phyloP scores from a whole-genome alignment of 1,284 basidiomycete species.

The Trametes sp. region DNA sequence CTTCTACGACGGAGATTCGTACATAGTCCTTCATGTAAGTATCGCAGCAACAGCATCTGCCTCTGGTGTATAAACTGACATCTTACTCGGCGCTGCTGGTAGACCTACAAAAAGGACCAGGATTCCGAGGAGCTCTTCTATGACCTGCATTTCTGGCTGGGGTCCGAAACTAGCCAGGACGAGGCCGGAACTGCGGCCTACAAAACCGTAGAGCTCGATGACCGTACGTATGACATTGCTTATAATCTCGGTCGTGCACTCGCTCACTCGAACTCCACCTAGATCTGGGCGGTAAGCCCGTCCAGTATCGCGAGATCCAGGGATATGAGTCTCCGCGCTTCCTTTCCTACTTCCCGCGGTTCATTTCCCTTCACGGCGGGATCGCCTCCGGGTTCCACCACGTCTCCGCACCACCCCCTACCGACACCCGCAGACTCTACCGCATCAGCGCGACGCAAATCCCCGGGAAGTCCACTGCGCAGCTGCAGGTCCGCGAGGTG shows the following conservation, averaged over 20 bases:
- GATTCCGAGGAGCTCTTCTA: constrained; percentile 57
- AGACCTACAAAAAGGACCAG: constrained; percentile 59
- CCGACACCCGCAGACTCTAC: constrained; percentile 55
- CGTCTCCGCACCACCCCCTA: constrained; percentile 54
- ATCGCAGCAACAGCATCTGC: background rate
- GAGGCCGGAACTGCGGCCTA: constrained; percentile 73
- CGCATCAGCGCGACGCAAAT: constrained; percentile 45
- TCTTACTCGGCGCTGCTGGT: background rate
- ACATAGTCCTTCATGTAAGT: constrained; percentile 65
- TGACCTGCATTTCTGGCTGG: constrained; percentile 74
- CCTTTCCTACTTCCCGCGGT: constrained; percentile 64
- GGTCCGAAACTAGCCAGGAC: constrained; percentile 64
- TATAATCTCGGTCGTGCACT: background rate
- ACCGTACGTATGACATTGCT: constrained; percentile 52
- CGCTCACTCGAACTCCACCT: background rate
- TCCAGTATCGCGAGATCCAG: constrained; percentile 70
- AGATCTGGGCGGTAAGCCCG: constrained; percentile 61
- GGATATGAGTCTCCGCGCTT: constrained; percentile 63
- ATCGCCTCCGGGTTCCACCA: constrained; percentile 68
- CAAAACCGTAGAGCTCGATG: constrained; percentile 74
- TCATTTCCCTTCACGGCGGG: constrained; percentile 63
- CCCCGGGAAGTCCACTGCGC: constrained; percentile 31
- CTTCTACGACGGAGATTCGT: constrained; percentile 72
- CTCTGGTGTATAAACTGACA: too few relatives aligned
- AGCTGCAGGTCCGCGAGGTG: constrained; percentile 58